Conservation (phyloP, 345 rosid species). For the Alliaria petiolata region DNA sequence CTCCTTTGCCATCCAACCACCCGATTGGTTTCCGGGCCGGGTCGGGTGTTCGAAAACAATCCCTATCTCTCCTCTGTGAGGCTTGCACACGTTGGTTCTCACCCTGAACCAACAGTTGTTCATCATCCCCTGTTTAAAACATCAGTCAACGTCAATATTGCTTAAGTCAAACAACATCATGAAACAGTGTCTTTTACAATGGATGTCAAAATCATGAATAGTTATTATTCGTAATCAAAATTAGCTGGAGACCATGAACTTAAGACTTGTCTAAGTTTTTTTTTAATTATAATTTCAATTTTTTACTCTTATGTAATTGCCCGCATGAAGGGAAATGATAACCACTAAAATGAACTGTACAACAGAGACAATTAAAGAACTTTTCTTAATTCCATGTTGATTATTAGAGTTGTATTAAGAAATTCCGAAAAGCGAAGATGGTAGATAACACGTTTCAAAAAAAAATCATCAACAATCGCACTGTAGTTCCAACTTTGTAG, state of each 20-base stretch:
- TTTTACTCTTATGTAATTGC: background rate
- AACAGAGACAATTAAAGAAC: constrained; percentile 7
- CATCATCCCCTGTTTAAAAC: constrained; percentile 83
- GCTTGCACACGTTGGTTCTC: constrained; percentile 69
- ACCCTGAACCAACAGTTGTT: constrained; percentile 97
- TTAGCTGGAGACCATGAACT: constrained; percentile 12
- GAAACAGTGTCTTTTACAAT: background rate
- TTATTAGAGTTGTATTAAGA: background rate
- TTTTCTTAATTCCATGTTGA: background rate
- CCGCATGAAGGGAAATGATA: constrained; percentile 10
- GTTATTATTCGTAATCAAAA: background rate
- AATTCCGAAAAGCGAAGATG: background rate
- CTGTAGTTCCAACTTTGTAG: constrained; percentile 32
- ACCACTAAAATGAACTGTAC: constrained; percentile 15
- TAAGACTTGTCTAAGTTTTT: background rate
- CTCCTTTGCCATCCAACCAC: constrained; percentile 99
- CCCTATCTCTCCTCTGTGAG: constrained; percentile 88
- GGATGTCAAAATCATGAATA: too few relatives aligned
- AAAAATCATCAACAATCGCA: background rate
- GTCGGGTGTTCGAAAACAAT: constrained; percentile 93
- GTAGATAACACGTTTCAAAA: constrained; percentile 27
- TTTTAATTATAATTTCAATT: background rate
- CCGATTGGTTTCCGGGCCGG: constrained; percentile 80
- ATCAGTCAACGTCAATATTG: constrained; percentile 12
- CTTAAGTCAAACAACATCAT: constrained; percentile 3